phyloP scores from a whole-genome alignment of 2,329 filamentous ascomycete species.

The Ophioceras dolichostomum region DNA sequence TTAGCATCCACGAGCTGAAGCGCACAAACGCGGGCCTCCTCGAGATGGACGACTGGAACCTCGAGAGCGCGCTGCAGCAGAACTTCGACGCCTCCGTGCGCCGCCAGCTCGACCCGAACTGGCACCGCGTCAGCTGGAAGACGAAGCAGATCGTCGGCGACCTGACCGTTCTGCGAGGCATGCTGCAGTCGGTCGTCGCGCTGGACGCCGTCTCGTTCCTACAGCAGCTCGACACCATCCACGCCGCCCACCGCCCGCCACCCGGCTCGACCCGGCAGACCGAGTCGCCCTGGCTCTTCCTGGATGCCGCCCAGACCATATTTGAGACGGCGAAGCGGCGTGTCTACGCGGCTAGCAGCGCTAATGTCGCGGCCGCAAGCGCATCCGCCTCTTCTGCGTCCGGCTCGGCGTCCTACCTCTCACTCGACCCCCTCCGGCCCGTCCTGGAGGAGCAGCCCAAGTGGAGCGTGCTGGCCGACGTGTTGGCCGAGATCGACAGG shows the following conservation, averaged over 20 bases:
- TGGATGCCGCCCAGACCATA: constrained; percentile 88
- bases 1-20: constrained; percentile 85
- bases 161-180: constrained; percentile 66
- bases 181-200: constrained; percentile 71
- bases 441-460: constrained; percentile 92
- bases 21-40: constrained; percentile 79
- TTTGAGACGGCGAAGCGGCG: constrained; percentile 82
- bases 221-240: constrained; percentile 86
- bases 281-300: constrained; percentile 90
- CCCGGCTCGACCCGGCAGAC: constrained; percentile 79
- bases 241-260: constrained; percentile 79
- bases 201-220: constrained; percentile 88
- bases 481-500: constrained; percentile 85
- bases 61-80: constrained; percentile 83
- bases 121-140: constrained; percentile 92
- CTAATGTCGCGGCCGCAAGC: constrained; percentile 33
- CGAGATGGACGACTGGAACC: constrained; percentile 94
- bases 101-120: constrained; percentile 86
- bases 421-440: constrained; percentile 57
- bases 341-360: constrained; percentile 68
- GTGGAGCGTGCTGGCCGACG: constrained; percentile 79
- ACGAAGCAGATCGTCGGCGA: constrained; percentile 92
- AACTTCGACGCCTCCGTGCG: constrained; percentile 86
- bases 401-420: no score
- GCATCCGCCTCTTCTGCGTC: no score